Evolutionary conservation across 1,284 basidiomycete species (phyloP).

Genomic region (Cryptococcus sp.): DNA sequence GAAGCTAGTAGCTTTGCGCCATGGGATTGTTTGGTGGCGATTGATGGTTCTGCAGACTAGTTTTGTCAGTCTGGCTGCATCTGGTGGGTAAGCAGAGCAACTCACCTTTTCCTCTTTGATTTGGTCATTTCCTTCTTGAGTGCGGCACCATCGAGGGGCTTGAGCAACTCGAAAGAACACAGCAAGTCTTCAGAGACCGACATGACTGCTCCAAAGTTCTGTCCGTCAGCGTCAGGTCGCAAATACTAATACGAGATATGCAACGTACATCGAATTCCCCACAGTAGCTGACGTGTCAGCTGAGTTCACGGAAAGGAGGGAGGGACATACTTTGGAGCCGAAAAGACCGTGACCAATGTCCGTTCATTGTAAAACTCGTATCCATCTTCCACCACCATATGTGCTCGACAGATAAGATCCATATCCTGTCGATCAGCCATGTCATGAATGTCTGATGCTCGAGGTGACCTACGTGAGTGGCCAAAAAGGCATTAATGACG

Average conservation of each 20-base stretch:
- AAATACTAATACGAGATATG: background rate
- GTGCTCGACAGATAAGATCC: conserved; percentile 98
- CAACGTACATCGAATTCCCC: conserved; percentile 40
- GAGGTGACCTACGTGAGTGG: conserved; percentile 52
- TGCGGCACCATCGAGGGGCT: conserved; percentile 90
- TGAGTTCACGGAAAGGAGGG: conserved; percentile 1
- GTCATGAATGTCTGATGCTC: background rate
- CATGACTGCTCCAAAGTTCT: conserved; percentile 88
- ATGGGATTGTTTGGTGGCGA: conserved; percentile 49
- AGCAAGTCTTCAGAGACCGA: conserved; percentile 95
- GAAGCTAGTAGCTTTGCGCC: conserved; percentile 42
- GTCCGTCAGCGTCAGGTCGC: conserved; percentile 33
- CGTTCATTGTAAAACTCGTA: conserved; percentile 99
- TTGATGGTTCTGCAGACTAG: conserved; percentile 49
- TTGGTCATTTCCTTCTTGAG: conserved; percentile 99
- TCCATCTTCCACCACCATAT: conserved; percentile 99
- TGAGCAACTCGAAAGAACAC: conserved; percentile 96
- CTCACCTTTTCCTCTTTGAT: conserved; percentile 89
- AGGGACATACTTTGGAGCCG: conserved; percentile 78
- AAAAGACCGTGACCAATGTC: conserved; percentile 97
- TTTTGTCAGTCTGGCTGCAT: background rate
- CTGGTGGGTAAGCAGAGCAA: background rate
- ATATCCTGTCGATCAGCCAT: conserved; percentile 62
- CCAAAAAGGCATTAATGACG: conserved; percentile 93
- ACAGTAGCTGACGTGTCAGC: conserved; percentile 36